Evolutionary conservation across 306 rosid genomes (phyloP).

Genomic region (Chamaecrista fasciculata): DNA sequence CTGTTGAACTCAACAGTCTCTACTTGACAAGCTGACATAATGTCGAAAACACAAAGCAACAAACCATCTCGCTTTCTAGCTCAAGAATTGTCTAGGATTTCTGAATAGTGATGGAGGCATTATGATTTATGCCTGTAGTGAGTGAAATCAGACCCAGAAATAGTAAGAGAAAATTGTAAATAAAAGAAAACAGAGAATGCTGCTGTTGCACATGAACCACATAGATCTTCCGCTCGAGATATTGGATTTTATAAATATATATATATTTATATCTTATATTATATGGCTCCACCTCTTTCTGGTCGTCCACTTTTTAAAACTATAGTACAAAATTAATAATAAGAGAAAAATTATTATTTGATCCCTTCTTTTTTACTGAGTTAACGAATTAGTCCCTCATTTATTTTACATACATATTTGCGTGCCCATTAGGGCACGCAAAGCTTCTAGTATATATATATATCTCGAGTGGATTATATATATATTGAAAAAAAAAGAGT

Average conservation of each 20-base stretch:
- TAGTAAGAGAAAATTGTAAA: neutral
- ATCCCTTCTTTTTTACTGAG: too few relatives aligned
- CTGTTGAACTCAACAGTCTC: neutral
- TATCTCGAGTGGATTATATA: too few relatives aligned
- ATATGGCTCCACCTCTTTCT: too few relatives aligned
- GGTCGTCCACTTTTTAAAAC: too few relatives aligned
- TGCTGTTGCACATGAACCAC: neutral
- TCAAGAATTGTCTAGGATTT: neutral
- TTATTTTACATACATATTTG: too few relatives aligned
- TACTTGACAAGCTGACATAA: constrained; percentile 4
- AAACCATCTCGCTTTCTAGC: neutral
- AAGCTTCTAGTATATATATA: too few relatives aligned
- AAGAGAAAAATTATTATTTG: too few relatives aligned
- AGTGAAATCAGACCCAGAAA: neutral
- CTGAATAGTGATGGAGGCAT: neutral
- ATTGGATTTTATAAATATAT: neutral
- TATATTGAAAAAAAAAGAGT: too few relatives aligned
- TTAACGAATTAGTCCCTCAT: too few relatives aligned
- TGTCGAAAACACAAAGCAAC: neutral
- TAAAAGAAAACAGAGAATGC: neutral
- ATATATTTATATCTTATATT: too few relatives aligned
- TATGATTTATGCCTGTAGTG: neutral
- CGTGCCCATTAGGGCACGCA: too few relatives aligned
- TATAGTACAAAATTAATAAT: too few relatives aligned
- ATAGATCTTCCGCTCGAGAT: neutral